Evolutionary conservation across 306 rosid genomes (phyloP).

Genomic region (Cucumis cinereus): DNA sequence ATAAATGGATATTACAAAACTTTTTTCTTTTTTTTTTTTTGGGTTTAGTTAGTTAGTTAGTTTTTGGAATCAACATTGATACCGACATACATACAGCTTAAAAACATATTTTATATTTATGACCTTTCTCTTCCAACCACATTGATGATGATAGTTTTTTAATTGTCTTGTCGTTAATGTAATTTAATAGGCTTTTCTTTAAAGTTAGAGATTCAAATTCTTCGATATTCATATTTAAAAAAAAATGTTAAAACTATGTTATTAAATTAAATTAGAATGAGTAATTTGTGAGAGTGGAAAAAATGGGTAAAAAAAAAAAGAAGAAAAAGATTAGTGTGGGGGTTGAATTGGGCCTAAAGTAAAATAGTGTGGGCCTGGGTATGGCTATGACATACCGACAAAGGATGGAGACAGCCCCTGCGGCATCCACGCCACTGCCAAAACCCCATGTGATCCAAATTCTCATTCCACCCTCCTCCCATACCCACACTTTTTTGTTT

Average conservation of each 20-base stretch:
- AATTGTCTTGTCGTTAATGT: too few relatives aligned
- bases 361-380: neutral
- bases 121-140: neutral
- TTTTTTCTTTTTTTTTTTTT: too few relatives aligned
- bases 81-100: neutral
- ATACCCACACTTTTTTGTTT: neutral
- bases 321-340: neutral
- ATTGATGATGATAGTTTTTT: neutral
- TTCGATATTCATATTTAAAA: too few relatives aligned
- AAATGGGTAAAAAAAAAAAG: neutral
- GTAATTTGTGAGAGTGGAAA: neutral
- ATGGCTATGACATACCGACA: neutral
- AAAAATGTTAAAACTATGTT: too few relatives aligned
- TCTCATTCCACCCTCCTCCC: neutral
- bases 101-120: too few relatives aligned
- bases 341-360: neutral
- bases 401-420: neutral
- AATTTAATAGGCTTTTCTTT: too few relatives aligned
- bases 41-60: neutral
- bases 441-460: constrained; percentile 4
- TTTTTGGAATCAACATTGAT: constrained; percentile 2
- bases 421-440: constrained; percentile 6
- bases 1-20: too few relatives aligned
- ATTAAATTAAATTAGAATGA: too few relatives aligned
- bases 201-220: too few relatives aligned